These are phyloP conservation scores for Gossypium ekmanianum DNA, from an alignment of 345 rosid genomes.

Conservation along the genomic window DNA sequence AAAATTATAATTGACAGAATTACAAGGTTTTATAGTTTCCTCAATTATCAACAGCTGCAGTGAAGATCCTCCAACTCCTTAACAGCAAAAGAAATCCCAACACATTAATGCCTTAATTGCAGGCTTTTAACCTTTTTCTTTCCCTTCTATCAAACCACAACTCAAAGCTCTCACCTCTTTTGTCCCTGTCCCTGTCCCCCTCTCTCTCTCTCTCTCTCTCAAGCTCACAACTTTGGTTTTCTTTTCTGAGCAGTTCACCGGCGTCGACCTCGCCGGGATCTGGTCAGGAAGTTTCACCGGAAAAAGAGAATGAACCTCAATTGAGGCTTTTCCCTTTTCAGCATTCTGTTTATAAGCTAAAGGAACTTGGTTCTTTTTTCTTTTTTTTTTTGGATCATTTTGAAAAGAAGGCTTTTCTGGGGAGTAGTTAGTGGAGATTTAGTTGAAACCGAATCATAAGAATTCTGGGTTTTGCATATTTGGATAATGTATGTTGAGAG, in stretches of 20 bases:
- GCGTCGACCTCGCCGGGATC: slow-evolving; percentile 34
- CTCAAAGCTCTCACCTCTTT: background rate
- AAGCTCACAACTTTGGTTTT: background rate
- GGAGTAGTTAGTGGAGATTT: slow-evolving; percentile 7
- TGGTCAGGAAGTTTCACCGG: slow-evolving; percentile 24
- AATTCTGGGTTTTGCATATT: slow-evolving; percentile 28
- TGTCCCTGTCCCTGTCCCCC: background rate
- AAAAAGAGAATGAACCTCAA: background rate
- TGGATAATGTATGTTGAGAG: slow-evolving; percentile 16
- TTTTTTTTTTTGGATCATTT: background rate
- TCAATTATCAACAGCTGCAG: background rate
- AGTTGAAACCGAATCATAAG: slow-evolving; percentile 10
- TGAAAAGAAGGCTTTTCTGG: background rate
- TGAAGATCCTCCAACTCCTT: background rate
- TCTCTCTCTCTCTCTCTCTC: background rate
- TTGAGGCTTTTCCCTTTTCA: background rate
- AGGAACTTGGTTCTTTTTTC: background rate
- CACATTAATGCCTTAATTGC: background rate
- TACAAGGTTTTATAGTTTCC: background rate
- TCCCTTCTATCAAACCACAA: background rate
- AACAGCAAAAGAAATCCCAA: background rate
- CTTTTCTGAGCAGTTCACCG: slow-evolving; percentile 22
- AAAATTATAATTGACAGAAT: no score
- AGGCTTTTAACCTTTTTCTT: background rate
- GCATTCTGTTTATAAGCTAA: background rate